Base-by-base conservation (phyloP, 2,329 filamentous ascomycete species). In the Epichloe sp. region DNA sequence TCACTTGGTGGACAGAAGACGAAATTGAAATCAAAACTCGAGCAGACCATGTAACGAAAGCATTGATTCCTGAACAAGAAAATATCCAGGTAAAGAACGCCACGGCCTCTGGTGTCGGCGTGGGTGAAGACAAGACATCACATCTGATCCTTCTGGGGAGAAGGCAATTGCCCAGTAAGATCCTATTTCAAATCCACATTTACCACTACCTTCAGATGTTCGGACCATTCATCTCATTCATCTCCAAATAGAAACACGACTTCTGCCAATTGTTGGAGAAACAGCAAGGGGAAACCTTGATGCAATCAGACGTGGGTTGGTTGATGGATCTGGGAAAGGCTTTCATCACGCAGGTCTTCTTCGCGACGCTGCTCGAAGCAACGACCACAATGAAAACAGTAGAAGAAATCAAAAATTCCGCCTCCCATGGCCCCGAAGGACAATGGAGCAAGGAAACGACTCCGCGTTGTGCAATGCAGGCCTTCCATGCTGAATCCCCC, bases 381-480 rank as follows among this genome's bases (percentile, higher is more conserved):
- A 55, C 52, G 58, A 19, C 52, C 67, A 71, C 56, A 70, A 74
- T 69, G 72, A 75, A 75, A 75, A 72, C 58, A 26, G 6, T 31
- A 5, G 5, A 21, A 15, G 50, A 70, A 62, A 76, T 69, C 72
- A 75, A 76, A 76, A 76, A 76, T 76, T 76, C 46, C 72, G 68
- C 69, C 68, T 65, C 67, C 70, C 66, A 75, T 71, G 73, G 71
- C 71, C 71, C 71, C 73, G 70, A 75, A 75, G 71, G 71, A 70
- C 71, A 75, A 74, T 74, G 66, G 67, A 75, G 68, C 51, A 60
- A 62, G 62, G 66, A 68, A 63, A 63, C 61, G 67, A 72, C 71
- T 67, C 73, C 73, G 69, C 73, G 73, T 60, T 72, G 73, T 77
- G 73, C 73, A 74, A 76, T 76, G 73, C 73, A 76, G 73, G 72